phyloP scores from a whole-genome alignment of 202 grass and related monocot genomes.

The Zizania palustris region DNA sequence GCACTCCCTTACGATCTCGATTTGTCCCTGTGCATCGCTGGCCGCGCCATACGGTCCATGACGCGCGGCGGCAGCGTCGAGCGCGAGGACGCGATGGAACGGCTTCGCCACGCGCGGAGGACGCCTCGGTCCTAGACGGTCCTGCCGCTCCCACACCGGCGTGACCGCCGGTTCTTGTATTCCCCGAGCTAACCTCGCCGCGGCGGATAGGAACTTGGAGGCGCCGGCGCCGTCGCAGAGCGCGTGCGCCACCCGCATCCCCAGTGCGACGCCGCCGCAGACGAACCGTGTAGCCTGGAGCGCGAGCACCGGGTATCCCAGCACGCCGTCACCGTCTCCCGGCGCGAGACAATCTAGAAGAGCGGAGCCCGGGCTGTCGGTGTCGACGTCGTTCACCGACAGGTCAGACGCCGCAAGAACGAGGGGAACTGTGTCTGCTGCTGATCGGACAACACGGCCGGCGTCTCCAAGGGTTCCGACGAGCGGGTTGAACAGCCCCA shows the following conservation, averaged over 20 bases:
- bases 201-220: slow-evolving; percentile 58
- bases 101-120: slow-evolving; percentile 38
- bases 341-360: slow-evolving; percentile 57
- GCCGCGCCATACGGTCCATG: slow-evolving; percentile 38
- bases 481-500: slow-evolving; percentile 53
- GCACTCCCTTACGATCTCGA: slow-evolving; percentile 47
- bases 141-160: slow-evolving; percentile 59
- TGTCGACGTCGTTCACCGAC: slow-evolving; percentile 38
- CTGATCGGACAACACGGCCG: slow-evolving; percentile 11
- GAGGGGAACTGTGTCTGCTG: slow-evolving; percentile 18
- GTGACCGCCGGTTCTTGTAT: not conserved
- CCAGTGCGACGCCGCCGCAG: slow-evolving; percentile 71
- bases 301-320: slow-evolving; percentile 26
- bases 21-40: not conserved
- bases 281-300: slow-evolving; percentile 65
- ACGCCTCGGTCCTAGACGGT: slow-evolving; percentile 51
- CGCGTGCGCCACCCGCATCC: slow-evolving; percentile 68
- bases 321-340: not conserved
- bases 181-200: slow-evolving; percentile 46
- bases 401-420: slow-evolving; percentile 43
- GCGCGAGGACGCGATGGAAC: slow-evolving; percentile 46
- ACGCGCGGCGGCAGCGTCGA: slow-evolving; percentile 41
- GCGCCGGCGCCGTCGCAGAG: slow-evolving; percentile 77
- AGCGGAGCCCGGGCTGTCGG: slow-evolving; percentile 40
- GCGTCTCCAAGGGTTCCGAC: slow-evolving; percentile 35